phyloP scores from a whole-genome alignment of 2,329 filamentous ascomycete species.

The Calonectria pseudoreteaudii region DNA sequence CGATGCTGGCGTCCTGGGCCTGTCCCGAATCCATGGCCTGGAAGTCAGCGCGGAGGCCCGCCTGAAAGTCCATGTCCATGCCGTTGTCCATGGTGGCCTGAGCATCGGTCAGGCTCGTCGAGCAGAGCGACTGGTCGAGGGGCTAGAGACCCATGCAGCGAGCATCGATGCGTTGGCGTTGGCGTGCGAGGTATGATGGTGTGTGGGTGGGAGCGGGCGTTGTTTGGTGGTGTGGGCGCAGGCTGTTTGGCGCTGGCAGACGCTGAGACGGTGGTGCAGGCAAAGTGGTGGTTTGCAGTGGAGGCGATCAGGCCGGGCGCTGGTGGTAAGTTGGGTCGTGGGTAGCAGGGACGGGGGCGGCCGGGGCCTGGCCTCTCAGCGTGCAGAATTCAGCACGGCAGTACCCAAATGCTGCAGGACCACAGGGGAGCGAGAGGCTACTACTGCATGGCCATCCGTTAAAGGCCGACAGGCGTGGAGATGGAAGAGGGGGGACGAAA shows the following conservation, averaged over 20 bases:
- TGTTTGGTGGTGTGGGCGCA: constrained; percentile 24
- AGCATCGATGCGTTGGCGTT: constrained; percentile 62
- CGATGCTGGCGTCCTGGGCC: constrained; percentile 36
- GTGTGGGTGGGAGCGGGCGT: constrained; percentile 48
- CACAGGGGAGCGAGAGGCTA: constrained; percentile 3
- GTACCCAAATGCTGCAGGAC: constrained; percentile 12
- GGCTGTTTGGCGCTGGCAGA: constrained; percentile 31
- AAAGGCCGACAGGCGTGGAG: neutral
- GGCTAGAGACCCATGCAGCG: constrained; percentile 57
- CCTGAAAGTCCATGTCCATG: constrained; percentile 48
- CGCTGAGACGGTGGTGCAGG: constrained; percentile 13
- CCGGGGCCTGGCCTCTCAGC: neutral
- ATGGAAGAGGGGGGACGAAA: constrained; percentile 5
- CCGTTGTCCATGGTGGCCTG: constrained; percentile 61
- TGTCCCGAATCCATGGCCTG: constrained; percentile 39
- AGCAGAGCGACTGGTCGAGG: constrained; percentile 56
- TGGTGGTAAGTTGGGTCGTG: constrained; percentile 10
- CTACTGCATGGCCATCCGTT: constrained; percentile 7
- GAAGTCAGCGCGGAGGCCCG: constrained; percentile 33
- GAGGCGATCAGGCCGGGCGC: constrained; percentile 15
- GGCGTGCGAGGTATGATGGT: constrained; percentile 32
- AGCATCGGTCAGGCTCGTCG: constrained; percentile 58
- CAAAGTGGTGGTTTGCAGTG: constrained; percentile 15
- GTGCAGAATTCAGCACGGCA: constrained; percentile 7
- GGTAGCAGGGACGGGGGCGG: constrained; percentile 10